A percentile compares a stretch with the other conserved stretches of the same genome.
These are phyloP conservation scores for Boletus barrowsii DNA, from an alignment of 768 basidiomycete genomes.

Conservation along the genomic window DNA sequence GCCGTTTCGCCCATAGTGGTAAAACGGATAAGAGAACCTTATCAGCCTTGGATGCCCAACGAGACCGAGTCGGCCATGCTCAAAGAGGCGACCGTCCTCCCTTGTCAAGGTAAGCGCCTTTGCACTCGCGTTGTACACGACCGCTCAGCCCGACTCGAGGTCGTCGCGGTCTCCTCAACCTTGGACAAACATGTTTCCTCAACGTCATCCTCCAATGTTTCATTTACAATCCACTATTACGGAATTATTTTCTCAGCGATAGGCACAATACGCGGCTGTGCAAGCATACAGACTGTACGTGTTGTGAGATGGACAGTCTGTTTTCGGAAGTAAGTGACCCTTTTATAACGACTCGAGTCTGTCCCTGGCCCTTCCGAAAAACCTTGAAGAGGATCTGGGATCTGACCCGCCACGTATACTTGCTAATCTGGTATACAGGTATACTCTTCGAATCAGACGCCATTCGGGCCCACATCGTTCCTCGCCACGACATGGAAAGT, in stretches of 20 bases:
- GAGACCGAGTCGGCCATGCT: conserved; percentile 43
- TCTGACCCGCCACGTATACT: neutral
- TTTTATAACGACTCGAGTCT: neutral
- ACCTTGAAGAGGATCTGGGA: neutral
- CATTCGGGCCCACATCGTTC: conserved; percentile 81
- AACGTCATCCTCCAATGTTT: conserved; percentile 90
- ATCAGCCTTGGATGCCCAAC: conserved; percentile 47
- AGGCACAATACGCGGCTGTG: conserved; percentile 78
- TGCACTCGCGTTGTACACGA: neutral
- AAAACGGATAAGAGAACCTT: conserved; percentile 45
- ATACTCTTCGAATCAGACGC: conserved; percentile 53
- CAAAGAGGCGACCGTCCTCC: conserved; percentile 46
- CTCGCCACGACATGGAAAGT: conserved; percentile 80
- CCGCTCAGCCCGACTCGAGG: conserved; percentile 38
- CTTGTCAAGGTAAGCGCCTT: conserved; percentile 64
- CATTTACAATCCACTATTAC: conserved; percentile 83
- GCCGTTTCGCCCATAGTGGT: conserved; percentile 24
- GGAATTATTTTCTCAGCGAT: conserved; percentile 88
- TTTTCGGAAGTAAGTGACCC: conserved; percentile 58
- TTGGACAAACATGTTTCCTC: conserved; percentile 92
- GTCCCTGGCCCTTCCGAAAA: neutral
- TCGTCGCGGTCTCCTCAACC: conserved; percentile 80
- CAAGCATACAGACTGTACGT: conserved; percentile 71
- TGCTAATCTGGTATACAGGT: conserved; percentile 35
- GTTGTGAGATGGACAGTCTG: conserved; percentile 90